Evolutionary conservation across 352 stramenopile species (phyloP), one percentile per base, ranked within the genome.

Genomic region (Globisporangium nodosum): DNA sequence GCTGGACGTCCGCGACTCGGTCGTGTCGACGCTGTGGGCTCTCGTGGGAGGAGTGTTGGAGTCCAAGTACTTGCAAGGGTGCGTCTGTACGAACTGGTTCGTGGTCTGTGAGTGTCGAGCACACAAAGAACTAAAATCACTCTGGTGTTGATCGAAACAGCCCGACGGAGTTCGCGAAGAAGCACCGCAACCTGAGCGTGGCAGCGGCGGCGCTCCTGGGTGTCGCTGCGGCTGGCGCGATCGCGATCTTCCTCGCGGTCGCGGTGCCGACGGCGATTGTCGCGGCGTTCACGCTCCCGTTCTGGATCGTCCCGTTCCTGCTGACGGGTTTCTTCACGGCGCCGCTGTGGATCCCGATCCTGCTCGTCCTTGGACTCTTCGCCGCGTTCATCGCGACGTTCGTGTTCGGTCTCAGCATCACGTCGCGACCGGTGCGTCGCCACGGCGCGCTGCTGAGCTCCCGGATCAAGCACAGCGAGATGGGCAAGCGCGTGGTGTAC

Each of bases 241-340:
- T 80, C 30, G 75, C 71, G 27, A 56, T 87, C 45, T 91, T 93
- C 57, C 56, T 90, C 55, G 57, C 74, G n/a, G 61, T 93, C 47
- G 84, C 84, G 3, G 70, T 93, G 39, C 84, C 84, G 6, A 89
- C 79, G 33, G 77, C 77, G 33, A 58, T 83, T 20, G 63, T 93
- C 49, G 81, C 81, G 7, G 73, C 78, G 30, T 87, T 93, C 64
- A 93, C 84, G 69, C 80, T 91, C 58, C 84, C 84, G 55, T 78
- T 93, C 63, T 93, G 84, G 84, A 90, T 93, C 70, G 65, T 93
- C 21, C 84, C 84, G 62, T 85, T 93, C 69, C 48, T 91, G 56
- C 62, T 72, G 31, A 84, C 78, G 20, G 69, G 74, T 40, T 91
- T 93, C 64, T 91, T 93, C 64, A 93, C 81, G 61, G 74, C 84